Percentiles rank a stretch among this genome's conserved stretches.
phyloP scores from a whole-genome alignment of 495 filamentous ascomycete species.

The Trypethelium eluteriae region DNA sequence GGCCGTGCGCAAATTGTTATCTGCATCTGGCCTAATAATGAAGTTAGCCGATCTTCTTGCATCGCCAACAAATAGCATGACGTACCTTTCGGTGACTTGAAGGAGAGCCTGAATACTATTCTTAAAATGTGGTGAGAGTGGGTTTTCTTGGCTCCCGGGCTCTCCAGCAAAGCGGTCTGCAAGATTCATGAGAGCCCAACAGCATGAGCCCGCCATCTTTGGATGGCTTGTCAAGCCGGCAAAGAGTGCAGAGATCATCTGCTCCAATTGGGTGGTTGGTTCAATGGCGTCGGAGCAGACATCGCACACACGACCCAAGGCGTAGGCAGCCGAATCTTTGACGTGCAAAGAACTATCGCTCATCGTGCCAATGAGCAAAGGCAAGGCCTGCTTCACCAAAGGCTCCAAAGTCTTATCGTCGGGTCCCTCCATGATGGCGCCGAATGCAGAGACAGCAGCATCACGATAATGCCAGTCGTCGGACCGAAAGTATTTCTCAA shows the following conservation, averaged over 20 bases:
- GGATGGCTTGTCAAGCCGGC: slow-evolving; percentile 80
- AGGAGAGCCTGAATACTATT: slow-evolving; percentile 81
- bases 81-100: slow-evolving; percentile 67
- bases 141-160: slow-evolving; percentile 64
- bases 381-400: slow-evolving; percentile 87
- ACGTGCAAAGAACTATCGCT: slow-evolving; percentile 80
- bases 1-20: slow-evolving; percentile 89
- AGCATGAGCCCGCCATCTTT: slow-evolving; percentile 96
- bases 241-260: slow-evolving; percentile 82
- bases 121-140: slow-evolving; percentile 86
- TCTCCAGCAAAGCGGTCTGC: slow-evolving; percentile 90
- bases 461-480: slow-evolving; percentile 91
- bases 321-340: slow-evolving; percentile 94
- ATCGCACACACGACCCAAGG: slow-evolving; percentile 92
- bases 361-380: slow-evolving; percentile 93
- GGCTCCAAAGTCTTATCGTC: slow-evolving; percentile 82
- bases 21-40: slow-evolving; percentile 55
- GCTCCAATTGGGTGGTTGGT: slow-evolving; percentile 67
- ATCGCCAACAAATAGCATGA: slow-evolving; percentile 5
- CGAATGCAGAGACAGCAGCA: slow-evolving; percentile 95
- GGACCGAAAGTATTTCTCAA: slow-evolving; percentile 79
- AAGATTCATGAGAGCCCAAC: slow-evolving; percentile 98
- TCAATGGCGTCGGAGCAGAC: slow-evolving; percentile 82
- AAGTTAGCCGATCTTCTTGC: slow-evolving; percentile 9
- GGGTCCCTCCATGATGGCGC: slow-evolving; percentile 97